Conservation (phyloP, 768 basidiomycete species). For the Serendipita sp. region DNA sequence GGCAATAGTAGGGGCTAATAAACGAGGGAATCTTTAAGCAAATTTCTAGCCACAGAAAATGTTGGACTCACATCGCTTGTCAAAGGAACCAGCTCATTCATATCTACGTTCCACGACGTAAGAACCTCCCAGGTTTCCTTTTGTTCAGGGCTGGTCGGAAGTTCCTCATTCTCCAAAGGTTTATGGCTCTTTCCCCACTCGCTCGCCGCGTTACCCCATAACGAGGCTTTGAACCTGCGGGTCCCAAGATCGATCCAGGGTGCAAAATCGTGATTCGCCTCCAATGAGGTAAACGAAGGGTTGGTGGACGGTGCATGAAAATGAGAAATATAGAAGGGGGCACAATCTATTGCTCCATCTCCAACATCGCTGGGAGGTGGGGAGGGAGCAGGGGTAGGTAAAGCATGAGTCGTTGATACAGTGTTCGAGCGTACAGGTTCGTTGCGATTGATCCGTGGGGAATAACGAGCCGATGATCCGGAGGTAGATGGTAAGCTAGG, state of each 20-base stretch:
- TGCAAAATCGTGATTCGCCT: constrained; percentile 35
- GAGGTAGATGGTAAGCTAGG: no score
- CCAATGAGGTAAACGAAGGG: constrained; percentile 53
- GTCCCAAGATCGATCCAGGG: constrained; percentile 38
- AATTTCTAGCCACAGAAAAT: neutral
- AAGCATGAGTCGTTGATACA: constrained; percentile 4
- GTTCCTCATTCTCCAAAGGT: constrained; percentile 21
- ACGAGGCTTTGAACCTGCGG: constrained; percentile 34
- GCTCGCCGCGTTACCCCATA: constrained; percentile 37
- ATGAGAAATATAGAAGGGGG: constrained; percentile 59
- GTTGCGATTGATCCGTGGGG: constrained; percentile 1
- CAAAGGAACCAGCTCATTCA: constrained; percentile 41
- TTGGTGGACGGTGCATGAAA: constrained; percentile 74
- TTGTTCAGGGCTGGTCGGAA: constrained; percentile 9
- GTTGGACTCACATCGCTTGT: constrained; percentile 39
- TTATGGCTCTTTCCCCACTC: constrained; percentile 14
- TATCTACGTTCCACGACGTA: constrained; percentile 48
- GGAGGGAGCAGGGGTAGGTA: constrained; percentile 15
- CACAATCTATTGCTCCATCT: neutral
- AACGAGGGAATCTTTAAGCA: neutral
- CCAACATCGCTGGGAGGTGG: neutral
- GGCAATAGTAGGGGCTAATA: constrained; percentile 33
- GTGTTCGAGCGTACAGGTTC: neutral
- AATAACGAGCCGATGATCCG: neutral
- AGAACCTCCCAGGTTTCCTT: constrained; percentile 43